These are phyloP conservation scores for Viola odorata DNA, from an alignment of 345 rosid species.

Conservation along the genomic window DNA sequence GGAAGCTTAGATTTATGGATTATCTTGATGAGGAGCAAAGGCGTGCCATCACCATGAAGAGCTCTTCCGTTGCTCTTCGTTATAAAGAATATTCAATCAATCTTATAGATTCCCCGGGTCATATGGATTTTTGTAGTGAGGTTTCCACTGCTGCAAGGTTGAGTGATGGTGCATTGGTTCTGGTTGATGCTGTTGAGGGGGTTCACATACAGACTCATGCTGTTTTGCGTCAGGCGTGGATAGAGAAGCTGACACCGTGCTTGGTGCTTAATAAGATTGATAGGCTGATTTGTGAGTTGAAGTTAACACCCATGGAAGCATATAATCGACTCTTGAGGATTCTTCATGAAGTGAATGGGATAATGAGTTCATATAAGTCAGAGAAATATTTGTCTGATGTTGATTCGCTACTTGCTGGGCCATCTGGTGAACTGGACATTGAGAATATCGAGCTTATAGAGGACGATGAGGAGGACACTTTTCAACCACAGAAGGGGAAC, in stretches of 20 bases:
- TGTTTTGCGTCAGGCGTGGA: conserved; percentile 83
- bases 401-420: conserved; percentile 66
- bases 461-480: conserved; percentile 90
- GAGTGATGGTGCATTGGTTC: conserved; percentile 84
- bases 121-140: conserved; percentile 96
- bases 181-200: conserved; percentile 97
- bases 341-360: conserved; percentile 89
- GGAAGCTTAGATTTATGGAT: conserved; percentile 82
- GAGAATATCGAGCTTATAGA: conserved; percentile 66
- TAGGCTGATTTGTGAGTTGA: conserved; percentile 81
- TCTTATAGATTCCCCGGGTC: conserved; percentile 92
- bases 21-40: conserved; percentile 91
- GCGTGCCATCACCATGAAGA: conserved; percentile 97
- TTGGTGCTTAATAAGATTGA: conserved; percentile 93
- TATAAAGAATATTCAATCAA: conserved; percentile 56
- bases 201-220: conserved; percentile 94
- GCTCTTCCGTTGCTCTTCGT: conserved; percentile 70
- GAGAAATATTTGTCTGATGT: conserved; percentile 93
- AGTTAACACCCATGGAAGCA: conserved; percentile 79
- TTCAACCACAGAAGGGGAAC: conserved; percentile 91
- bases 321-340: conserved; percentile 70
- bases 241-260: conserved; percentile 87
- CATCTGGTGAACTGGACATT: conserved; percentile 40
- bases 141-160: conserved; percentile 87
- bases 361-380: conserved; percentile 71